A percentile compares a stretch with the other conserved stretches of the same genome.
These are phyloP conservation scores for Porogramme epimiltina DNA, from an alignment of 1,284 basidiomycete species.

Conservation along the genomic window DNA sequence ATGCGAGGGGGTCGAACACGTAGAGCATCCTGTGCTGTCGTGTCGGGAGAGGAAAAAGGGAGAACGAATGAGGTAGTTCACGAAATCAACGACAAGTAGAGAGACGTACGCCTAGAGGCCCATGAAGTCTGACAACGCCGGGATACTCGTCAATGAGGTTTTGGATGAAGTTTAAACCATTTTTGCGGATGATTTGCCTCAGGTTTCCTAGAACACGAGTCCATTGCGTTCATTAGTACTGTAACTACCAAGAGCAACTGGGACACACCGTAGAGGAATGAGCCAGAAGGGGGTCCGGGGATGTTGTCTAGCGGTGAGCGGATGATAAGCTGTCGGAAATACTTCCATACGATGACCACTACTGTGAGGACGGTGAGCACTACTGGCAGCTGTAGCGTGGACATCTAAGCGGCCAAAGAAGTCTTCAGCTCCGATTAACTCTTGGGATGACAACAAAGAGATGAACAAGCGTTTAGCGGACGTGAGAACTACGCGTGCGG, in stretches of 20 bases:
- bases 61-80: background rate
- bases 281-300: slow-evolving; percentile 1
- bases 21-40: slow-evolving; percentile 14
- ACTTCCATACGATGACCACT: slow-evolving; percentile 4
- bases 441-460: too few relatives aligned
- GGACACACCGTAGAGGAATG: slow-evolving; percentile 1
- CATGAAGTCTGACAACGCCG: slow-evolving; percentile 18
- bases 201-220: slow-evolving; percentile 1
- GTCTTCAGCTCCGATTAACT: too few relatives aligned
- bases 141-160: slow-evolving; percentile 23
- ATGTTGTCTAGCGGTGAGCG: slow-evolving; percentile 6
- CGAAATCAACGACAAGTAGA: background rate
- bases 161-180: slow-evolving; percentile 25
- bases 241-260: too few relatives aligned
- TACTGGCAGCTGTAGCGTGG: too few relatives aligned
- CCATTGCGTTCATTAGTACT: background rate
- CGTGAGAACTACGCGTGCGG: too few relatives aligned
- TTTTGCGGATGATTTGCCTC: slow-evolving; percentile 9
- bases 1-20: slow-evolving; percentile 33
- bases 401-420: too few relatives aligned
- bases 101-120: slow-evolving; percentile 25
- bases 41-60: background rate
- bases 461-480: too few relatives aligned
- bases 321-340: background rate
- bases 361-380: too few relatives aligned